Percentiles rank a stretch among this genome's conserved stretches.
Conservation (phyloP, 73 alveolate genomes). For the Paramecium tetraurelia region DNA sequence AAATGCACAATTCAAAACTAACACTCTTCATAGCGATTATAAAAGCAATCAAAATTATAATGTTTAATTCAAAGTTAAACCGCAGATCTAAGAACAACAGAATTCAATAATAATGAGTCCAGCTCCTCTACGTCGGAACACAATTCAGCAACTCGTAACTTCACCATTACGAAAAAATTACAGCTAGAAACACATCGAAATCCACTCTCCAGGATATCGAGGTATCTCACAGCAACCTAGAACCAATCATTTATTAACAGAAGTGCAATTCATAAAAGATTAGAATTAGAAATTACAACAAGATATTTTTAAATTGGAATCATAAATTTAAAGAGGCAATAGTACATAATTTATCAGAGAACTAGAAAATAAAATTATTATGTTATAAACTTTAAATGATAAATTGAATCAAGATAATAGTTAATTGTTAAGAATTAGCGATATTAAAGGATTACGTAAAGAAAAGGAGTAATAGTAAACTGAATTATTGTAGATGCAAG, state of each 20-base stretch:
- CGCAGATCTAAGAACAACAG: not conserved
- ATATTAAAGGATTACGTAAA: not conserved
- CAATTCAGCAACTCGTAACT: not conserved
- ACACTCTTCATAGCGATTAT: not conserved
- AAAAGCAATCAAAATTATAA: not conserved
- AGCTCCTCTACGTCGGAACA: not conserved
- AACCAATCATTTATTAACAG: not conserved
- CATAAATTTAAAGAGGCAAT: conserved; percentile 16
- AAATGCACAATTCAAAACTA: not conserved
- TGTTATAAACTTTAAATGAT: not conserved
- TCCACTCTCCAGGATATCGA: not conserved
- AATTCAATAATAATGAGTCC: not conserved
- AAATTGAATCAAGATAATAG: not conserved
- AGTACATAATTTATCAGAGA: not conserved
- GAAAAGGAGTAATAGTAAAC: not conserved
- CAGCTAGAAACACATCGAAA: not conserved
- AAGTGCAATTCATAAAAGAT: not conserved
- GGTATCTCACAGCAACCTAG: not conserved
- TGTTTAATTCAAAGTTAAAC: not conserved
- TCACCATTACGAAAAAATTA: not conserved
- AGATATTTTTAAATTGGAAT: not conserved
- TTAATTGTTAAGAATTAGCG: not conserved
- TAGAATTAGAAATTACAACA: not conserved
- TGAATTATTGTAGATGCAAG: not conserved
- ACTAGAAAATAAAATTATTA: not conserved